Evolutionary conservation across 2,329 filamentous ascomycete species (phyloP), one percentile per base, ranked within the genome.

Genomic region (Calonectria hongkongensis): DNA sequence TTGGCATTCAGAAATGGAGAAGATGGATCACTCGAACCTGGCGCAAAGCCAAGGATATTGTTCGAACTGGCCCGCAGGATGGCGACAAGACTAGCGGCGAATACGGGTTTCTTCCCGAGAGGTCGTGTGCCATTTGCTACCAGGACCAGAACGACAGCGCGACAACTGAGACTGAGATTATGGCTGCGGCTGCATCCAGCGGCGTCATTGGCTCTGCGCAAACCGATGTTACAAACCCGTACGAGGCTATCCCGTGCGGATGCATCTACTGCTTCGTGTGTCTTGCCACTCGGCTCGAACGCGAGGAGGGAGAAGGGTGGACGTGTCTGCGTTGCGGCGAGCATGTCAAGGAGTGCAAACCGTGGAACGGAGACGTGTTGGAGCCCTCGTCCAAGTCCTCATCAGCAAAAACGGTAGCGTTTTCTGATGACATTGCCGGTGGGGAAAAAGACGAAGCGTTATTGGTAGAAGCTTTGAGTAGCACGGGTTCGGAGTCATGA

Each of bases 261-360:
- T 98, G 96, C 83, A 89, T 98, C 72, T 99, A 98, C 85, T 99
- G 97, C 84, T 99, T 97, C 82, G 95, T 98, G 21, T 99, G 97
- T 81, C 85, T 98, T n/a, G 95, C 96, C 3, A 95, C 95, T 71
- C 92, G 94, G 72, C 89, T 99, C 51, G 96, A 98, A 84, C 92
- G 93, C 6, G 96, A 98, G 84, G 96, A 98, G 82, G 97, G 96
- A 39, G 95, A 98, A 81, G 96, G 96, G 2, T 98, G 96, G 95
- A 90, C 92, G 13, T 99, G 97, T 85, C 86, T 99, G 58, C 90
- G 97, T 25, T 99, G 97, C 81, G 96, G 96, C 21, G 94, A 95
- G 80, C 83, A 93, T 25, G 92, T 98, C 62, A 95, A 93, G 81
- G 92, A 96, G 82, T 98, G 96, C 84, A 93, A 92, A 82, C 95